Evolutionary conservation across 805 yeast genomes (phyloP), one percentile per base, ranked within the genome.

Genomic region (Nakazawaea ambrosiae): DNA sequence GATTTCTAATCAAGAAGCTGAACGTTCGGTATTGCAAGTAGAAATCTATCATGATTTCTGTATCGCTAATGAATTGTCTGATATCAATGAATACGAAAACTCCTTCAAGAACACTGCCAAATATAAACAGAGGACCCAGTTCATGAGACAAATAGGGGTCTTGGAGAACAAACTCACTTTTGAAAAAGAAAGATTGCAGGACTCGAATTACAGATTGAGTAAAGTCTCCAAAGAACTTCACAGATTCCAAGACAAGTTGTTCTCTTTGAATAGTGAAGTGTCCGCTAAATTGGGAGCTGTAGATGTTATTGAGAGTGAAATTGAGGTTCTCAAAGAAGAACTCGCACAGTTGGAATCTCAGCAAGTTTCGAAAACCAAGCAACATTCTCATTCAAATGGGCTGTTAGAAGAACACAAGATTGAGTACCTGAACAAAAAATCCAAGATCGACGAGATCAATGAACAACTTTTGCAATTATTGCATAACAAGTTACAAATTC

Each of bases 21-120:
- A 57, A 28, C 46, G 52, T 11, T 48, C 33, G 8, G 26, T 20
- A 1, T 49, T 78, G 6, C 79, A 77, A 45, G 45, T 57, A 2
- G 51, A 54, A 3, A 57, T 78, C 4, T 83, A 76, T 50, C 33
- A 52, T 8, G 67, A 55, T 0, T 83, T 88, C 51, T 80, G 89
- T 40, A 38, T 51, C 1, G 63, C 58, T 39, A 58, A 79, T 36
- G 75, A 76, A 0, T 75, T 86, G 47, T 3, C 24, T 5, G 57
- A 57, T 43, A 75, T 87, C 27, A 64, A 68, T 33, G 87, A 81
- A 24, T 88, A 82, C 53, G 96, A 88, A 53, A 83, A 80, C 38
- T 89, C 90, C 5, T 62, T 73, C 4, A 57, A 70, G 4, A 50
- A 73, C 34, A 65, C 83, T 50, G 65, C 66, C 23, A 73, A 75